Percentiles rank a stretch among this genome's conserved stretches.
phyloP scores from a whole-genome alignment of 495 filamentous ascomycete genomes.

The Aspergillus indologenus region DNA sequence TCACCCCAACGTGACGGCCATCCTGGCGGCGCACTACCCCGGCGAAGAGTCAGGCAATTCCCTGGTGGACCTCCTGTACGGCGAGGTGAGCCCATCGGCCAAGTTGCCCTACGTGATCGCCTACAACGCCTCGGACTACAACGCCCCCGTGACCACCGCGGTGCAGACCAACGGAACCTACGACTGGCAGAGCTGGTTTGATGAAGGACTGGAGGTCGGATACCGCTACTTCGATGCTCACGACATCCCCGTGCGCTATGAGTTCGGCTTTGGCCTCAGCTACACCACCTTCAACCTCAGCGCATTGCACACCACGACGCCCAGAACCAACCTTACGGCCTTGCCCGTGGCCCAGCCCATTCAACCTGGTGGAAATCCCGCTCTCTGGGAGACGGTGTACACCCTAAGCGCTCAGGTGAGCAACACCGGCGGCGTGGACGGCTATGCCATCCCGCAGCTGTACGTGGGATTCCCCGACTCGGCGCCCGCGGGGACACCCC shows the following conservation, averaged over 20 bases:
- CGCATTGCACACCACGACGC: slow-evolving; percentile 31
- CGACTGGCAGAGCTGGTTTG: slow-evolving; percentile 56
- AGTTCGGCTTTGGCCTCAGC: slow-evolving; percentile 65
- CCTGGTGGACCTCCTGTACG: slow-evolving; percentile 58
- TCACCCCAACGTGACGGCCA: slow-evolving; percentile 60
- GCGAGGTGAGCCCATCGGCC: slow-evolving; percentile 56
- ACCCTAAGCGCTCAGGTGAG: slow-evolving; percentile 48
- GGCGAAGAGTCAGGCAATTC: slow-evolving; percentile 59
- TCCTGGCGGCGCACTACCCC: slow-evolving; percentile 59
- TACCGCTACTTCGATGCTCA: slow-evolving; percentile 64
- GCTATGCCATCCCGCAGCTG: slow-evolving; percentile 59
- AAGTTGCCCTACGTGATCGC: slow-evolving; percentile 73
- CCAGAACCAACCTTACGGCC: slow-evolving; percentile 13
- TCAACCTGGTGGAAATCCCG: slow-evolving; percentile 52
- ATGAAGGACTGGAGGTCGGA: slow-evolving; percentile 64
- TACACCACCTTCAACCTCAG: slow-evolving; percentile 63
- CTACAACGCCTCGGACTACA: slow-evolving; percentile 59
- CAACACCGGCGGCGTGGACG: slow-evolving; percentile 53
- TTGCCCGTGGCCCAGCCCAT: slow-evolving; percentile 30
- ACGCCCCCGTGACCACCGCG: slow-evolving; percentile 52
- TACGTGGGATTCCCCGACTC: slow-evolving; percentile 55
- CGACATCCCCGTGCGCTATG: slow-evolving; percentile 57
- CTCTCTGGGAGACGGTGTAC: slow-evolving; percentile 58
- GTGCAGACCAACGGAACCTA: slow-evolving; percentile 35
- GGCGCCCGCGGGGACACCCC: slow-evolving; percentile 16